These are phyloP conservation scores for Cyclotella distinguenda DNA, from an alignment of 108 stramenopile genomes.

Conservation along the genomic window DNA sequence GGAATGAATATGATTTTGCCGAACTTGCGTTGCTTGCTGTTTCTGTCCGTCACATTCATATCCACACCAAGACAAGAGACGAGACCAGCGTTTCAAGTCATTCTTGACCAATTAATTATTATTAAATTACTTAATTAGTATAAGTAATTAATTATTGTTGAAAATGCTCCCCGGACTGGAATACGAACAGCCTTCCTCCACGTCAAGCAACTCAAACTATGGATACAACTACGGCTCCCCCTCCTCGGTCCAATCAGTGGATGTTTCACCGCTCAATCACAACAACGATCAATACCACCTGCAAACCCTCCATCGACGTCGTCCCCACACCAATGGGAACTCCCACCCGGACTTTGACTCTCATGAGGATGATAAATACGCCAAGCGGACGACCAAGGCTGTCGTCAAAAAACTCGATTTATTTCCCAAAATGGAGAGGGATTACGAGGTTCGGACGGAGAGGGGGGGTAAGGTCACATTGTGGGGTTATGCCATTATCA, in stretches of 20 bases:
- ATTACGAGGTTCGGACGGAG: constrained; percentile 75
- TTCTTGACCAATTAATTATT: background rate
- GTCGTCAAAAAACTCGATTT: constrained; percentile 65
- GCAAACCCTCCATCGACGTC: constrained; percentile 23
- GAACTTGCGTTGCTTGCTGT: too few relatives aligned
- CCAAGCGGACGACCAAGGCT: constrained; percentile 19
- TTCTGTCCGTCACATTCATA: too few relatives aligned
- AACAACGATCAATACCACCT: constrained; percentile 1
- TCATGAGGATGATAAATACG: constrained; percentile 28
- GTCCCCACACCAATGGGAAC: background rate
- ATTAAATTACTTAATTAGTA: background rate
- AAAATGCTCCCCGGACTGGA: constrained; percentile 43
- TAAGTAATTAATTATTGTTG: background rate
- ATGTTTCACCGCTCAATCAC: constrained; percentile 3
- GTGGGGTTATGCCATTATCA: constrained; percentile 55
- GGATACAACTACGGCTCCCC: constrained; percentile 4
- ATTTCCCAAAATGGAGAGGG: constrained; percentile 80
- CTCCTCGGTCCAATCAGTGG: constrained; percentile 14
- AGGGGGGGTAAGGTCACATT: constrained; percentile 60
- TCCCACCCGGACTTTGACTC: constrained; percentile 4
- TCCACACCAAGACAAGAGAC: background rate
- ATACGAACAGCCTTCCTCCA: constrained; percentile 43
- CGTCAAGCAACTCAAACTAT: too few relatives aligned
- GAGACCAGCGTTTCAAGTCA: background rate
- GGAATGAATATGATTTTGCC: too few relatives aligned